phyloP scores from a whole-genome alignment of 225 moss, liverwort and hornwort species.

The Thuidium tamariscinum region DNA sequence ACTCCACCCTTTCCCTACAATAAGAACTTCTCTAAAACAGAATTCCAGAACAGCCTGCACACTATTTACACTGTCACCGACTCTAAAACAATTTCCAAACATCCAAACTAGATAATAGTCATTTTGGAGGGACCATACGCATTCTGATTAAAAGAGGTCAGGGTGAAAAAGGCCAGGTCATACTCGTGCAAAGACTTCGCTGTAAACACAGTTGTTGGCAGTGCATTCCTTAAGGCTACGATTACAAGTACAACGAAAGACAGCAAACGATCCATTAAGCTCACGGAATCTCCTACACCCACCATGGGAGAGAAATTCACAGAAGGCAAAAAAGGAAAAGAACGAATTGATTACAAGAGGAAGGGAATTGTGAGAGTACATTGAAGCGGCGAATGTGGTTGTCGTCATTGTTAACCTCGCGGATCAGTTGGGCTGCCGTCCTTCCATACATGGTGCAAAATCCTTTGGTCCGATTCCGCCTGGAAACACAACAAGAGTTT shows the following conservation, averaged over 20 bases:
- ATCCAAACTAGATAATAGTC: background rate
- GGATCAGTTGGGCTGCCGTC: constrained; percentile 41
- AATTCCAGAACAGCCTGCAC: background rate
- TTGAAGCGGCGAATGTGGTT: constrained; percentile 55
- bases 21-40: background rate
- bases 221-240: background rate
- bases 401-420: constrained; percentile 36
- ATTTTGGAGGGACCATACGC: background rate
- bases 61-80: background rate
- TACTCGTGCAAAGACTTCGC: background rate
- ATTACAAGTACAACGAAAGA: background rate
- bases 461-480: background rate
- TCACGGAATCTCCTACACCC: background rate
- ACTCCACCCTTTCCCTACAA: background rate
- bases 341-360: background rate
- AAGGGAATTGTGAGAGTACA: background rate
- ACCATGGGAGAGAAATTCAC: background rate
- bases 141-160: background rate
- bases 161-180: background rate
- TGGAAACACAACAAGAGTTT: background rate
- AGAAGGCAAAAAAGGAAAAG: background rate
- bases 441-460: constrained; percentile 33
- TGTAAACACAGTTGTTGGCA: background rate
- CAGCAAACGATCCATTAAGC: background rate
- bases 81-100: no score